Evolutionary conservation across 768 basidiomycete genomes (phyloP), one percentile per base, ranked within the genome.

Genomic region (Lactifluus pinguis): DNA sequence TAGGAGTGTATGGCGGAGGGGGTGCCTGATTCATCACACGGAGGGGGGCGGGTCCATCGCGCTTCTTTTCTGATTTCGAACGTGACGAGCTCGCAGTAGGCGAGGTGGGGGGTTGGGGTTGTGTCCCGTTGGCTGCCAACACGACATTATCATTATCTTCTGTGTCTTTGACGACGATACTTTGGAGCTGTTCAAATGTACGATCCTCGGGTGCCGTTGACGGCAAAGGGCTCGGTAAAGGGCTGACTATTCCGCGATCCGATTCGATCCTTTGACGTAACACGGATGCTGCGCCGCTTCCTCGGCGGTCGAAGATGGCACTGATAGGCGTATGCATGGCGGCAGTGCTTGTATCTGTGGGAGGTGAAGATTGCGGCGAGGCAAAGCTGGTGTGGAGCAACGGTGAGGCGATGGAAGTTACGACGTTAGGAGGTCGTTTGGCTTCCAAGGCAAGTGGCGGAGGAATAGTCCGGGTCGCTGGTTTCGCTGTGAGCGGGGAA

Each of bases 321-420:
- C 58, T 50, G 25, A 67, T 65, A 6, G 71, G 64, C 6, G 59
- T 53, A 1, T 44, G 41, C 3, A 45, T 55, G 8, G 65, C 25
- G 6, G 50, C 44, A 1, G 41, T 45, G 9, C 6, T 57, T 2
- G 68, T 57, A 17, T 57, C 44, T 6, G 55, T 52, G 0, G 57
- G 65, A 38, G 68, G 68, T 0, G 71, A 70, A 17, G 74, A 70
- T 63, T 69, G 63, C 3, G 76, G 77, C 15, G 77, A 77, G 47
- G 74, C 71, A 65, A 79, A 79, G 9, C 70, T 70, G 36, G 77
- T 72, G 66, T 78, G 76, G 45, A 78, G 65, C 8, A 77, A 57
- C 2, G 64, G 58, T 7, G 64, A 63, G 1, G 72, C 49, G 10
- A 50, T 41, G 9, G 50, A 17, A 34, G 59, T 19, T 13, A 8